These are phyloP conservation scores for Eucalyptus paniculata DNA, from an alignment of 345 rosid species.

Conservation along the genomic window DNA sequence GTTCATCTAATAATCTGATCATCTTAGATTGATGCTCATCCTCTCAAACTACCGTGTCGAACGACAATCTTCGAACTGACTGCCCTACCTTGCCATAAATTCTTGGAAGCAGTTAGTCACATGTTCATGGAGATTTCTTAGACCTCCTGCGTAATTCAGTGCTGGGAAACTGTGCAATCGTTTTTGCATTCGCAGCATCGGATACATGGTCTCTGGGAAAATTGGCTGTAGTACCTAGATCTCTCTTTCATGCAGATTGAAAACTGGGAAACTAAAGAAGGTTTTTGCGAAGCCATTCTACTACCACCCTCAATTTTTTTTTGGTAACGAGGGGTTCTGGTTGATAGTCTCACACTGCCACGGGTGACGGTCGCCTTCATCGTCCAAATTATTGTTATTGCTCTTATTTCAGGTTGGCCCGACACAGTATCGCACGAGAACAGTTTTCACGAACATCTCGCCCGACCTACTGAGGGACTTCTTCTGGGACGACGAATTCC, in stretches of 20 bases:
- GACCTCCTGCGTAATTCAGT: not conserved
- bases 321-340: not conserved
- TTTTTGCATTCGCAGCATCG: not conserved
- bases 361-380: not conserved
- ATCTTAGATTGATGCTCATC: not conserved
- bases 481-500: conserved; percentile 17
- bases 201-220: not conserved
- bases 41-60: not conserved
- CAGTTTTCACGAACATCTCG: not conserved
- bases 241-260: not conserved
- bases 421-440: conserved; percentile 1
- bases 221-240: not conserved
- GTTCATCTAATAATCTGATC: not conserved
- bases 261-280: not conserved
- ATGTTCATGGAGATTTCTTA: not conserved
- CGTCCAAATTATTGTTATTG: not conserved
- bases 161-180: not conserved
- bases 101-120: not conserved
- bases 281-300: not conserved
- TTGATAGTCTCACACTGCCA: not conserved
- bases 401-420: not conserved
- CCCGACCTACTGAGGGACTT: conserved; percentile 8
- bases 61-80: not conserved
- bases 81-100: not conserved
- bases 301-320: not conserved